These are phyloP conservation scores for Piedraia hortae DNA, from an alignment of 2,329 filamentous ascomycete genomes.

Conservation along the genomic window DNA sequence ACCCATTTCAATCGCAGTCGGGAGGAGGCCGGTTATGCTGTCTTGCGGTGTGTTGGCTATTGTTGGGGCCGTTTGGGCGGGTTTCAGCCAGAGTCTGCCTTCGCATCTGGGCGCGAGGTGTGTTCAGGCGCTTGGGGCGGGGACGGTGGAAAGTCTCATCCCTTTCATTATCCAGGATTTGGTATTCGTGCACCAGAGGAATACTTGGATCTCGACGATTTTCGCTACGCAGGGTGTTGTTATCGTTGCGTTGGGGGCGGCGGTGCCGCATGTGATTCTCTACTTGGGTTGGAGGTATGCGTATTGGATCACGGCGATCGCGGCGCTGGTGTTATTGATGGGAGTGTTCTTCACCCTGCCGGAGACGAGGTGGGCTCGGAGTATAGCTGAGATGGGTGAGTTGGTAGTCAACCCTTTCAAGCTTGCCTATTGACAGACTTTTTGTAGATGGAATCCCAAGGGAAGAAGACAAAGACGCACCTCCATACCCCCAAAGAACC, in stretches of 20 bases:
- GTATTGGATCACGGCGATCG: conserved; percentile 8
- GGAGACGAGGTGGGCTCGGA: conserved; percentile 9
- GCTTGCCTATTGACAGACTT: too few species aligned
- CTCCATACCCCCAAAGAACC: conserved; percentile 5
- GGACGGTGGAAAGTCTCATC: conserved; percentile 10
- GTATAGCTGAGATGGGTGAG: conserved; percentile 6
- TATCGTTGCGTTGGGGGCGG: conserved; percentile 9
- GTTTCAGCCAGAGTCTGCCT: conserved; percentile 6
- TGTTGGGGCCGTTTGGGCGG: conserved; percentile 8
- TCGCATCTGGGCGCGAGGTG: conserved; percentile 9
- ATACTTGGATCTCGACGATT: conserved; percentile 9
- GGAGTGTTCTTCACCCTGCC: conserved; percentile 8
- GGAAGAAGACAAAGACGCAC: conserved; percentile 1
- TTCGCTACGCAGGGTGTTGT: conserved; percentile 10
- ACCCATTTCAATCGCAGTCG: conserved; percentile 9
- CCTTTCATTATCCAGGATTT: conserved; percentile 11
- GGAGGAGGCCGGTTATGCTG: conserved; percentile 8
- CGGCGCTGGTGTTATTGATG: conserved; percentile 7
- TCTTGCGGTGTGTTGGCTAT: conserved; percentile 8
- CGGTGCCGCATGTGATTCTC: conserved; percentile 8
- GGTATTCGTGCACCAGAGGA: conserved; percentile 9
- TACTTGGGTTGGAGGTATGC: conserved; percentile 9
- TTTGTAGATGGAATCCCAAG: conserved; percentile 1
- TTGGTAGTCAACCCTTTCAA: too few species aligned
- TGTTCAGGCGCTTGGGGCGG: conserved; percentile 9